Base-by-base conservation (phyloP, 306 rosid species). In the Sophora flavescens region DNA sequence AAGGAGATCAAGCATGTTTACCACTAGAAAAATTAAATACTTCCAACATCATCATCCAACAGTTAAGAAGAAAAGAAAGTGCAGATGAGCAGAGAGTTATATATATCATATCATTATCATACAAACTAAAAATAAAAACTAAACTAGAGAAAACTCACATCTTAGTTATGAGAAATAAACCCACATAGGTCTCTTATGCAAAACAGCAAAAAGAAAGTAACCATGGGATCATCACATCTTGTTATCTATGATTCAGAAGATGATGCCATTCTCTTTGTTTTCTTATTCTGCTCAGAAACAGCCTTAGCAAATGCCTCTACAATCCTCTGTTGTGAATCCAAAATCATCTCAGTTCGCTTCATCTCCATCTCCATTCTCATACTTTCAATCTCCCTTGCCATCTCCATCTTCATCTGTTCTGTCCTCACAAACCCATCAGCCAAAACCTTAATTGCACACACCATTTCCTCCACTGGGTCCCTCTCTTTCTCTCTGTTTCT, bases 321-420 rank as follows among this genome's bases (percentile, higher is more conserved):
- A 48, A 96, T 87, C 53, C 96, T 63, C 30, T 89, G 97, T 74
- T 96, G 99, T 0, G 99, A 96, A 30, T 92, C 96, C 62, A 96
- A 72, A 68, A 96, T 91, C 98, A 96, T 92, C 87, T 92, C 96
- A 0, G 98, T 92, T 11, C 98, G 87, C 81, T 96, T 96, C 90
- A 92, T 91, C 80, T 96, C 99, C 98, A 91, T 96, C 36, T 96
- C 99, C 96, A 92, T 92, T 61, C 99, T 59, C 92, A 87, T 92
- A 0, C 86, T 70, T 42, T 96, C 98, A 2, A 96, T 89, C 80
- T 96, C 97, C 76, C 91, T 89, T 0, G 98, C 96, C 99, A 92
- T 96, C 84, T 96, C 98, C 92, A 96, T 96, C 88, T 92, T 96
- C 96, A 89, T 96, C 83, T 93, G 87, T 76, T 96, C 99, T 89